phyloP scores from a whole-genome alignment of 495 filamentous ascomycete species.

The Cercophora samala region DNA sequence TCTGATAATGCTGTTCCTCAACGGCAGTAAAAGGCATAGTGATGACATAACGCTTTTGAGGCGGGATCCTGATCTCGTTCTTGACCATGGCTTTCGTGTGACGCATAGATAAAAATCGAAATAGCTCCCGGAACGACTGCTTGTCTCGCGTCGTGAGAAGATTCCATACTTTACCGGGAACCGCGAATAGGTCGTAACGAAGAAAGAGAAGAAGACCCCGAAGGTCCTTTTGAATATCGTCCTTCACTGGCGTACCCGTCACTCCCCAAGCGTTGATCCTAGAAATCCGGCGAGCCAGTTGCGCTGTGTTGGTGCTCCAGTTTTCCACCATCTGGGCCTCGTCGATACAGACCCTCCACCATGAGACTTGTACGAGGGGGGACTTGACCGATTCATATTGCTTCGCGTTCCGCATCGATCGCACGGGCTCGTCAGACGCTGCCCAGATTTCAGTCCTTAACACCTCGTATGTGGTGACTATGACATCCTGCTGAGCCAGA shows the following conservation, averaged over 20 bases:
- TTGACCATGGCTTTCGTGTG: constrained; percentile 81
- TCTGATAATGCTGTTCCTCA: constrained; percentile 82
- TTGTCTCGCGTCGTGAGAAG: constrained; percentile 57
- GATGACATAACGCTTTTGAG: constrained; percentile 80
- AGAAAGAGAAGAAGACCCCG: constrained; percentile 77
- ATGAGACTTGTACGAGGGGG: constrained; percentile 72
- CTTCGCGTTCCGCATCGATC: constrained; percentile 62
- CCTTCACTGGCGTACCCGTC: constrained; percentile 86
- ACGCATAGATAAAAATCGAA: constrained; percentile 67
- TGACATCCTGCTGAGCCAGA: constrained; percentile 64
- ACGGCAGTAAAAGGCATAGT: constrained; percentile 83
- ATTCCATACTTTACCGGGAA: constrained; percentile 60
- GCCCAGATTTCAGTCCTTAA: constrained; percentile 76
- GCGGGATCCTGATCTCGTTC: constrained; percentile 66
- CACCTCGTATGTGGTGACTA: constrained; percentile 82
- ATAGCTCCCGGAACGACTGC: constrained; percentile 60
- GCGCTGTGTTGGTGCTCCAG: constrained; percentile 77
- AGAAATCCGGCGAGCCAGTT: constrained; percentile 74
- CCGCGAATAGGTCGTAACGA: constrained; percentile 69
- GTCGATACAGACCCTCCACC: constrained; percentile 93
- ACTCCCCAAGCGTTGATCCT: constrained; percentile 86
- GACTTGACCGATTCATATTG: constrained; percentile 65
- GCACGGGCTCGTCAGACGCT: constrained; percentile 58
- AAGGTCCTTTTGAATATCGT: constrained; percentile 64
- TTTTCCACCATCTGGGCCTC: constrained; percentile 95